Evolutionary conservation across 2,329 filamentous ascomycete species (phyloP), one percentile per base, ranked within the genome.

Genomic region (Apiospora pterosperma): DNA sequence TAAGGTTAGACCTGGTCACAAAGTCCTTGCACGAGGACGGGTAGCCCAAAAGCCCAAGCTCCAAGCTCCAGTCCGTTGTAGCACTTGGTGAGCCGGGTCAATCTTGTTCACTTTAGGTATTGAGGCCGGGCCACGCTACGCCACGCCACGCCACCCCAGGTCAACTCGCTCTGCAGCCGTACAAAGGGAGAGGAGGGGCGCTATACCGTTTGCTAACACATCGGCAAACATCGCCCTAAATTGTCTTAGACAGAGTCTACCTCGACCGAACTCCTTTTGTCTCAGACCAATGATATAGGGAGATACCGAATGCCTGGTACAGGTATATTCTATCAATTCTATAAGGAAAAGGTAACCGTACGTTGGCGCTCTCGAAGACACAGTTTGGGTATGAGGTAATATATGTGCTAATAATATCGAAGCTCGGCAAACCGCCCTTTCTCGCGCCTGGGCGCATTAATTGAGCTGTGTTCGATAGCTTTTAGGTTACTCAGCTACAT

Each of bases 221-320:
- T 55, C 25, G 8, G 16, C 11, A 55, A 34, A 34, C 48, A 55
- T n/a, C 14, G n/a, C 16, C 48, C 48, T 8, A 34, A n/a, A 19
- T n/a, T 55, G 48, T 55, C 48, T 55, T n/a, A 34, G 28, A 55
- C 48, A 55, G 28, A 11, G 48, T 34, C 16, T 16, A 55, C 16
- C 19, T 34, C 8, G 28, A 21, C 48, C 48, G 48, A 55, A 55
- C 48, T 52, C 48, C 28, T 55, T 3, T 19, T 55, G 48, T 55
- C 48, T 55, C 48, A 28, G 48, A 19, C 48, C 48, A 34, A 55
- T 25, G 14, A 44, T 5, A 19, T 23, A 12, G 23, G 19, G 48
- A 34, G 23, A 55, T 55, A 55, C 48, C 48, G 48, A 55, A 55
- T n/a, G 48, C 48, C 48, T 55, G 48, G 48, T 55, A 55, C n/a